Evolutionary conservation across 2,329 filamentous ascomycete genomes (phyloP).

Genomic region (Hysterium pulicare): DNA sequence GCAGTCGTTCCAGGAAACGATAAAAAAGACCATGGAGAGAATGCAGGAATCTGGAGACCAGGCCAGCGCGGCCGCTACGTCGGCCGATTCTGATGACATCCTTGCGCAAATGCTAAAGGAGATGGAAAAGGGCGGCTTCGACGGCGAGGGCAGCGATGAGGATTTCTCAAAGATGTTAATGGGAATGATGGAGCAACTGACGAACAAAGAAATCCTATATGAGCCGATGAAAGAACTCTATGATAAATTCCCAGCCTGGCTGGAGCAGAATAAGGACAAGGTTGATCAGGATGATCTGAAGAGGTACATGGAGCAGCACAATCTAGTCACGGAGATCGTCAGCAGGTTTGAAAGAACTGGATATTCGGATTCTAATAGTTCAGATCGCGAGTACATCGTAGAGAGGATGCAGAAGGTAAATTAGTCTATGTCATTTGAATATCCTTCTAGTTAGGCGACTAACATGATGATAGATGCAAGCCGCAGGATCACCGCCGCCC

Average conservation of each 20-base stretch:
- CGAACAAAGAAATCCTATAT: constrained; percentile 96
- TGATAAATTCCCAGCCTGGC: constrained; percentile 88
- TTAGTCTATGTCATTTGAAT: constrained; percentile 10
- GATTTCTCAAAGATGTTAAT: constrained; percentile 93
- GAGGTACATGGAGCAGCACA: constrained; percentile 77
- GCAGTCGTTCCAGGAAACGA: constrained; percentile 84
- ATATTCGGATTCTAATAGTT: constrained; percentile 77
- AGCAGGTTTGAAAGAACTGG: constrained; percentile 77
- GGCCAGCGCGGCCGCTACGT: constrained; percentile 71
- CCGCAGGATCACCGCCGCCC: constrained; percentile 80
- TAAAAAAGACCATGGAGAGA: constrained; percentile 89
- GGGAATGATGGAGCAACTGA: constrained; percentile 98
- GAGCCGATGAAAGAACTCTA: constrained; percentile 98
- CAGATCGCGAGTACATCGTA: constrained; percentile 87
- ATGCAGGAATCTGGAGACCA: constrained; percentile 88
- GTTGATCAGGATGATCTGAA: constrained; percentile 66
- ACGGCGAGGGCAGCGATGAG: constrained; percentile 62
- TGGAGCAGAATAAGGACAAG: constrained; percentile 70
- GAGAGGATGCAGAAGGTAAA: constrained; percentile 95
- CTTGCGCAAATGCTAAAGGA: constrained; percentile 90
- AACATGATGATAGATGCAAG: constrained; percentile 76
- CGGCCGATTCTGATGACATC: constrained; percentile 64
- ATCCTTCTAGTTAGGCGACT: constrained; percentile 7
- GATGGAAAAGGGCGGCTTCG: constrained; percentile 63
- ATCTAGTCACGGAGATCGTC: constrained; percentile 80